Evolutionary conservation across 164 flowering plant species (phyloP).

Genomic region (Vitis cinerea): DNA sequence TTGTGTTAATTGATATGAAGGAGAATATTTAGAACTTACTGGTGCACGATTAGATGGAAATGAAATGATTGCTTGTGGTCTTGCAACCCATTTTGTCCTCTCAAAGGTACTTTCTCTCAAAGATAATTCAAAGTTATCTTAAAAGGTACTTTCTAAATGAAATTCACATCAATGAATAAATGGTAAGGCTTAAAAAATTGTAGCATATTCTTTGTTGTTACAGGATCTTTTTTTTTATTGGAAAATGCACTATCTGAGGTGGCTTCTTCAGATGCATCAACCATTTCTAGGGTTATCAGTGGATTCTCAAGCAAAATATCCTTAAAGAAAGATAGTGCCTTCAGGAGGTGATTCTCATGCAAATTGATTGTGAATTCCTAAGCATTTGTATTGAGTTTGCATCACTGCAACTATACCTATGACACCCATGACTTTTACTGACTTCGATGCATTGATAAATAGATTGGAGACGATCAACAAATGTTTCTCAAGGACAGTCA

Average conservation of each 20-base stretch:
- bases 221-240: background rate
- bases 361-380: no score
- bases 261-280: background rate
- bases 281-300: background rate
- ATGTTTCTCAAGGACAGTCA: conserved; percentile 17
- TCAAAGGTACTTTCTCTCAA: conserved; percentile 15
- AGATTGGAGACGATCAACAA: conserved; percentile 18
- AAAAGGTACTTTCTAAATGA: no score
- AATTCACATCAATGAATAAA: no score
- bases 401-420: background rate
- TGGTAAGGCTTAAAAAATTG: no score
- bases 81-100: conserved; percentile 24
- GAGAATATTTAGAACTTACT: conserved; percentile 23
- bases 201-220: background rate
- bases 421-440: background rate
- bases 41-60: conserved; percentile 14
- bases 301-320: background rate
- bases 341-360: background rate
- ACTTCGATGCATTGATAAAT: background rate
- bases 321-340: conserved; percentile 1
- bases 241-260: conserved; percentile 3
- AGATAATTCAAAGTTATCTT: background rate
- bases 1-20: background rate
- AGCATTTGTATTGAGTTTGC: background rate
- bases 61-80: conserved; percentile 26